These are phyloP conservation scores for Yueomyces sp. DNA, from an alignment of 1,139 yeast genomes.

Conservation along the genomic window DNA sequence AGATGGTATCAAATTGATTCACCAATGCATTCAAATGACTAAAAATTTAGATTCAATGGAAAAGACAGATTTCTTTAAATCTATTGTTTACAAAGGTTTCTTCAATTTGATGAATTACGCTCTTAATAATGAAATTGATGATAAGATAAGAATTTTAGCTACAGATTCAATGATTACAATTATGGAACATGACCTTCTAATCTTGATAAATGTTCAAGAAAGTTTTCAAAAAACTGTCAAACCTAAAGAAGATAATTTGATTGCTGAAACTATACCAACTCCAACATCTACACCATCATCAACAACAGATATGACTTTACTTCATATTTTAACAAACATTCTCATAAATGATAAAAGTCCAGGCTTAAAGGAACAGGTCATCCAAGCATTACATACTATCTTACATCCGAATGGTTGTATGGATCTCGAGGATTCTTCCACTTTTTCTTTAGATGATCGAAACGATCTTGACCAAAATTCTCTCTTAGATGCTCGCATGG, in stretches of 20 bases:
- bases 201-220: conserved; percentile 33
- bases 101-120: conserved; percentile 65
- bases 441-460: conserved; percentile 3
- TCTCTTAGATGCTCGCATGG: conserved; percentile 5
- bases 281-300: conserved; percentile 1
- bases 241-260: not conserved
- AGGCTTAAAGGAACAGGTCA: conserved; percentile 71
- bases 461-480: conserved; percentile 4
- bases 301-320: conserved; percentile 41
- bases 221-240: not conserved
- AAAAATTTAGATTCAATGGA: conserved; percentile 54
- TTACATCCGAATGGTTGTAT: conserved; percentile 43
- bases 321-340: conserved; percentile 47
- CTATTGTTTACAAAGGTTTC: conserved; percentile 56
- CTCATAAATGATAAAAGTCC: conserved; percentile 52
- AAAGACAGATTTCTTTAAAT: conserved; percentile 51
- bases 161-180: conserved; percentile 73
- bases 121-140: conserved; percentile 39
- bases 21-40: conserved; percentile 69
- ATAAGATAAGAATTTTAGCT: conserved; percentile 50
- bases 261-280: not conserved
- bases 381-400: conserved; percentile 66
- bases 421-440: conserved; percentile 2
- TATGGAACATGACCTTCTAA: conserved; percentile 70
- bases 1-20: conserved; percentile 68